Base-by-base conservation (phyloP, 2,329 filamentous ascomycete species). In the Xylaria polymorpha region DNA sequence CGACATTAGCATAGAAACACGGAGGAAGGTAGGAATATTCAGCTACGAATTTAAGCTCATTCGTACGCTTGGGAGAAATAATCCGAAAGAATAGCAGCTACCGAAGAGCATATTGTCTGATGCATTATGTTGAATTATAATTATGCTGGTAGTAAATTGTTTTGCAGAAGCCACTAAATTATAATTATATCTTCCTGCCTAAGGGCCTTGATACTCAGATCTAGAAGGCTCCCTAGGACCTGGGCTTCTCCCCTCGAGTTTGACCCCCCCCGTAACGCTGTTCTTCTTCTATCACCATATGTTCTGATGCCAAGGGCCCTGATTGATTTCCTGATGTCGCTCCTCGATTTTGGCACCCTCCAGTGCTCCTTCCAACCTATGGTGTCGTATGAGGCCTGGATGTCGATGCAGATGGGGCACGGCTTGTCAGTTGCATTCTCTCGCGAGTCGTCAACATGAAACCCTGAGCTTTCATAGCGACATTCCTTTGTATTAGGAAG, bases 241-340 rank as follows among this genome's bases (percentile, higher is more conserved):
- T 43, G 37, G 3, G 35, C 35, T 43, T 7, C 35, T 57, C 55
- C 20, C 25, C 55, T 57, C 18, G 55, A 6, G 20, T 29, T 9
- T 0, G 55, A 35, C 12, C 43, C 20, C 20, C 14, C 29, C 55
- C 20, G n/a, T 29, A 43, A 1, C 37, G 12, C 3, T 7, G 4
- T 10, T 8, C 55, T n/a, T n/a, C 55, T 57, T 6, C 35, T 41
- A 12, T 57, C 55, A 57, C 55, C 55, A 18, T 57, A 57, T 43
- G 1, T 57, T 3, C 20, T 29, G 14, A 57, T 12, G 6, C 37
- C 37, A 15, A 57, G 20, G 18, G 37, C n/a, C n/a, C 12, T 22
- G 4, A 57, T 14, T 0, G 7, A 5, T 43, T 5, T 29, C 37
- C 15, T 29, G 10, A 57, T 39, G 18, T 57, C 22, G 20, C 35